Percentiles rank a stretch among this genome's conserved stretches.
Conservation (phyloP, 1,139 yeast species). For the Sugiyamaella paludigena region DNA sequence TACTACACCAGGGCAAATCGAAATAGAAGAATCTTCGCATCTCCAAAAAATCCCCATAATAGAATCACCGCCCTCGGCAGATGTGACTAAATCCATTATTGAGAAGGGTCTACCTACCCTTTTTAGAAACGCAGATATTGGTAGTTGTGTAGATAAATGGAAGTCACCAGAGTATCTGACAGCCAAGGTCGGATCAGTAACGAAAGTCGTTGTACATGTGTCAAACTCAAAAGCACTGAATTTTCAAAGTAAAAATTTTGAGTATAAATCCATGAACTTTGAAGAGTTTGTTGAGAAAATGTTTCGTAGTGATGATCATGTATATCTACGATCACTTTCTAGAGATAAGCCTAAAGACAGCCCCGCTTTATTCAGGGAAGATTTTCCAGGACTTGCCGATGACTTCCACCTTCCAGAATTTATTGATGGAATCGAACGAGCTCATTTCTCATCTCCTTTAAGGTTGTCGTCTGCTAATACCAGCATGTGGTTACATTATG, state of each 20-base stretch:
- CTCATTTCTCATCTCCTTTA: constrained; percentile 39
- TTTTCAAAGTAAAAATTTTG: constrained; percentile 37
- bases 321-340: constrained; percentile 37
- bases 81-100: constrained; percentile 9
- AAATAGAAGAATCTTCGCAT: not conserved
- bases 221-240: constrained; percentile 30
- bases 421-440: constrained; percentile 19
- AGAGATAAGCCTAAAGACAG: constrained; percentile 32
- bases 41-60: not conserved
- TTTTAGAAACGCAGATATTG: constrained; percentile 27
- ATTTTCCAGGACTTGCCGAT: constrained; percentile 33
- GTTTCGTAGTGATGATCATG: constrained; percentile 18
- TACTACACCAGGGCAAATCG: not conserved
- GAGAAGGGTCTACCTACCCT: constrained; percentile 15
- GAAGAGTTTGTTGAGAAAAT: constrained; percentile 32
- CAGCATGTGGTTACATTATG: constrained; percentile 42
- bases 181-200: constrained; percentile 30
- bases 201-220: constrained; percentile 34
- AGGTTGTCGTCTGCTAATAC: constrained; percentile 37
- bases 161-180: constrained; percentile 32
- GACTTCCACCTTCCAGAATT: constrained; percentile 37
- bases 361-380: constrained; percentile 34
- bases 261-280: constrained; percentile 33
- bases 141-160: constrained; percentile 34
- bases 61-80: not conserved